Percentiles rank a stretch among this genome's conserved stretches.
These are phyloP conservation scores for Corymbia citriodora DNA, from an alignment of 441 rosid species.

Conservation along the genomic window DNA sequence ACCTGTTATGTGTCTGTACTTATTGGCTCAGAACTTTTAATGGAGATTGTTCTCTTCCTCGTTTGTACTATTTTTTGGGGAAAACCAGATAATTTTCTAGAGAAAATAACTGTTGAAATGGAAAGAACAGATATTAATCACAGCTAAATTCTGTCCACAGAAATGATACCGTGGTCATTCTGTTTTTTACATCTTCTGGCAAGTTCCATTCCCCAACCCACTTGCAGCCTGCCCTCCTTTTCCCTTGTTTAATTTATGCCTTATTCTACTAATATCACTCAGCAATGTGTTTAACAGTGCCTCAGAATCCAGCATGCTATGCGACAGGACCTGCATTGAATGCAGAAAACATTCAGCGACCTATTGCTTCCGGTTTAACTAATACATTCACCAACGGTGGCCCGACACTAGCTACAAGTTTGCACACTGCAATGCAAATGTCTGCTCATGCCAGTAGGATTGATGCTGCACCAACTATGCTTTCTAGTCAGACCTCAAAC, in stretches of 20 bases:
- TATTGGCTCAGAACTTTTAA: neutral
- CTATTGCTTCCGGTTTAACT: conserved; percentile 43
- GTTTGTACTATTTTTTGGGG: neutral
- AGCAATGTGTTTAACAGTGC: conserved; percentile 37
- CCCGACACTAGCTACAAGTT: conserved; percentile 43
- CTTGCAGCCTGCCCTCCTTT: neutral
- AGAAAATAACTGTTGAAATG: neutral
- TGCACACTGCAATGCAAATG: conserved; percentile 57
- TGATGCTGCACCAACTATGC: conserved; percentile 48
- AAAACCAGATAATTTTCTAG: neutral
- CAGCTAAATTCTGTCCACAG: neutral
- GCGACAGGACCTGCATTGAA: conserved; percentile 34
- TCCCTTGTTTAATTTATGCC: neutral
- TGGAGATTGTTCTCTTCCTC: neutral
- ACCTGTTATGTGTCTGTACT: neutral
- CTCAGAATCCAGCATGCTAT: conserved; percentile 31
- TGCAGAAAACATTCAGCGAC: conserved; percentile 57
- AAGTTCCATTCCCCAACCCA: neutral
- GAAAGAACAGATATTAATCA: neutral
- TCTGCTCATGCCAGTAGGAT: conserved; percentile 58
- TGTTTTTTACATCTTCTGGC: neutral
- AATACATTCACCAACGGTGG: conserved; percentile 65
- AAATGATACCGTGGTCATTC: neutral
- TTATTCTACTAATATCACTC: neutral
- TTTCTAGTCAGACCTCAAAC: conserved; percentile 62